Evolutionary conservation across 2,329 filamentous ascomycete species (phyloP).

Genomic region (Paecilomyces formosus): DNA sequence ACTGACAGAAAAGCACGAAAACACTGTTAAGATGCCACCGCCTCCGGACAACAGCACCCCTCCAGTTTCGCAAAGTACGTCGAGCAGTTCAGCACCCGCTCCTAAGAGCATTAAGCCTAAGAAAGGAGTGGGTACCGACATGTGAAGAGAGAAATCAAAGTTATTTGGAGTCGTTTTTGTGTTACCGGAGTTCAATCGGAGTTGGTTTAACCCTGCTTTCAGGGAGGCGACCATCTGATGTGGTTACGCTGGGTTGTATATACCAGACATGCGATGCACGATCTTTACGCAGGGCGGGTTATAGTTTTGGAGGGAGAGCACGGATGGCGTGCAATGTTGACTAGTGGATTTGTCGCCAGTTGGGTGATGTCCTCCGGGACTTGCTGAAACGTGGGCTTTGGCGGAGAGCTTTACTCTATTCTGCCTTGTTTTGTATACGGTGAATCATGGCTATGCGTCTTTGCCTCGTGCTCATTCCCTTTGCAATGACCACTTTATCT

Average conservation of each 20-base stretch:
- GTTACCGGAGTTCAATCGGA: neutral
- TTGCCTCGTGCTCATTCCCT: neutral
- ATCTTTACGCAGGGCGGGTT: neutral
- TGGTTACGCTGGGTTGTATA: neutral
- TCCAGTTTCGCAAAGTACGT: neutral
- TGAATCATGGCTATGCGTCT: neutral
- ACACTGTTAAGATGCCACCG: conserved; percentile 6
- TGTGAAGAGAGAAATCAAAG: neutral
- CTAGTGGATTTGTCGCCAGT: neutral
- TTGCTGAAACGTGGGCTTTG: neutral
- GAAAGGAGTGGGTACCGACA: neutral
- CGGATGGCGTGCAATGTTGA: neutral
- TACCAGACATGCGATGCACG: neutral
- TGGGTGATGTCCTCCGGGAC: neutral
- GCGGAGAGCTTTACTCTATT: neutral
- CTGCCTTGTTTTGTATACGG: neutral
- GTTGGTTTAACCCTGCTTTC: neutral
- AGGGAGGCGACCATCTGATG: neutral
- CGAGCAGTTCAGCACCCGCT: neutral
- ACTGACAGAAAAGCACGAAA: conserved; percentile 70
- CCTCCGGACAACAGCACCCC: neutral
- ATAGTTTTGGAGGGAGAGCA: neutral
- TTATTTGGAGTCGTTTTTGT: neutral
- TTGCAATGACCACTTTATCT: neutral
- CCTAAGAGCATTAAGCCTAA: neutral